Conservation (phyloP, 2,329 filamentous ascomycete species). For the Aureobasidium sp. region DNA sequence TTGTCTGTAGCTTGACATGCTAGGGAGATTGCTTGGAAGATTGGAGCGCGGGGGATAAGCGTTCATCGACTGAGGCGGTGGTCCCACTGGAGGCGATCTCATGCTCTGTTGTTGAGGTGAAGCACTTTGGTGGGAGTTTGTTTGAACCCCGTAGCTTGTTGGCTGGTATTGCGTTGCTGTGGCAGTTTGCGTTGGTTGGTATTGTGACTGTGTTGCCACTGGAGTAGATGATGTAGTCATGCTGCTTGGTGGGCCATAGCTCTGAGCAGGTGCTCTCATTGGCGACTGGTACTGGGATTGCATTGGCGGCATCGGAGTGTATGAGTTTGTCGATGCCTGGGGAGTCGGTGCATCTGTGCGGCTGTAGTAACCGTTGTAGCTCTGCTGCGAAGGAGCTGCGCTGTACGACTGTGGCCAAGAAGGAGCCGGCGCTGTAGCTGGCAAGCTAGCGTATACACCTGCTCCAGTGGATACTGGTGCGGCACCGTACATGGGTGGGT, state of each 20-base stretch:
- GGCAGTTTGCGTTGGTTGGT: slow-evolving; percentile 2
- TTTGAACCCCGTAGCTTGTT: slow-evolving; percentile 5
- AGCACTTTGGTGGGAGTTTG: slow-evolving; percentile 3
- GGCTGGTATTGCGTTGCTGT: slow-evolving; percentile 9
- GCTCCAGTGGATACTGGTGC: slow-evolving; percentile 17
- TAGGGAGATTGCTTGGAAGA: neutral
- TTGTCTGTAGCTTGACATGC: slow-evolving; percentile 6
- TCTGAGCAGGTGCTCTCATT: slow-evolving; percentile 6
- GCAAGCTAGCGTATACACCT: slow-evolving; percentile 23
- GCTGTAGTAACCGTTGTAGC: slow-evolving; percentile 22
- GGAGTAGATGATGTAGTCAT: slow-evolving; percentile 7
- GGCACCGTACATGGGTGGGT: slow-evolving; percentile 25
- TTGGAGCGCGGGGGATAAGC: neutral
- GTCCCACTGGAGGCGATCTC: neutral
- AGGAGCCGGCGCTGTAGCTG: slow-evolving; percentile 21
- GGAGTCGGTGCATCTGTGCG: slow-evolving; percentile 17
- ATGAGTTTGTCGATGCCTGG: slow-evolving; percentile 17
- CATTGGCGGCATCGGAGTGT: slow-evolving; percentile 6
- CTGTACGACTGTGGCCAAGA: slow-evolving; percentile 13
- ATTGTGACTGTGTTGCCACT: slow-evolving; percentile 2
- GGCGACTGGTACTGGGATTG: slow-evolving; percentile 12
- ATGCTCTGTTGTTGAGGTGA: slow-evolving; percentile 9
- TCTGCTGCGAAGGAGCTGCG: slow-evolving; percentile 21
- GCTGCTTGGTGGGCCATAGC: neutral
- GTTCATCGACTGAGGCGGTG: neutral